Base-by-base conservation (phyloP, 495 filamentous ascomycete species). In the Trichoderma orchidacearum region DNA sequence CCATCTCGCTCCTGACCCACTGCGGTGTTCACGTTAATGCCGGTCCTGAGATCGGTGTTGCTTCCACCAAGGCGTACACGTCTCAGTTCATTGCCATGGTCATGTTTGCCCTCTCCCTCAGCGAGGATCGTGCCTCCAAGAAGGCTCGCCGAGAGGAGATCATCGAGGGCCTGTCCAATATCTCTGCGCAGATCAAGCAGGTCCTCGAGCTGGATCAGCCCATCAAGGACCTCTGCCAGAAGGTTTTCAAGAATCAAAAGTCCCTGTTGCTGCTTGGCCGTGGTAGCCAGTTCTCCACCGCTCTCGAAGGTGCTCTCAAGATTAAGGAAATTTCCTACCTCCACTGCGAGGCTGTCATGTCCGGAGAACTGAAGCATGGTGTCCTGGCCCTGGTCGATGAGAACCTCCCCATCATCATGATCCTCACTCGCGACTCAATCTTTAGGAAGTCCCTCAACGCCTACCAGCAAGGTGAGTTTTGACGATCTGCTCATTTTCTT, bases 291-390 rank as follows among this genome's bases (percentile, higher is more conserved):
- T 96, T 90, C 72, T 91, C 93, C 52, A 98, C 93, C 62, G 93
- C 93, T 18, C 84, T 98, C 38, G 93, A 98, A 76, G 93, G 93
- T 81, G 93, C 93, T 51, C 79, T 98, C 32, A 98, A 98, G 78
- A 98, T 98, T 68, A 98, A 98, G 81, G 93, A 98, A 75, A 98
- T 98, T 62, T 97, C 93, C 48, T 98, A 98, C 70, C 86, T 98
- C 53, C 93, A 98, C 70, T 98, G 93, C 70, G 93, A 98, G 76
- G 93, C 93, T 65, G 93, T 98, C 71, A 98, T 98, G 93, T 97
- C 93, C 58, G 93, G 93, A 68, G 93, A 98, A 74, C 74, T 98
- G 61, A 98, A 98, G 77, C 93, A 98, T 69, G 93, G 93, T 75
- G 93, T 98, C 56, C 77, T 98, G 65, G 93, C 93, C 50, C 80